These are phyloP conservation scores for Bruguiera parviflora DNA, from an alignment of 345 rosid species.

Conservation along the genomic window DNA sequence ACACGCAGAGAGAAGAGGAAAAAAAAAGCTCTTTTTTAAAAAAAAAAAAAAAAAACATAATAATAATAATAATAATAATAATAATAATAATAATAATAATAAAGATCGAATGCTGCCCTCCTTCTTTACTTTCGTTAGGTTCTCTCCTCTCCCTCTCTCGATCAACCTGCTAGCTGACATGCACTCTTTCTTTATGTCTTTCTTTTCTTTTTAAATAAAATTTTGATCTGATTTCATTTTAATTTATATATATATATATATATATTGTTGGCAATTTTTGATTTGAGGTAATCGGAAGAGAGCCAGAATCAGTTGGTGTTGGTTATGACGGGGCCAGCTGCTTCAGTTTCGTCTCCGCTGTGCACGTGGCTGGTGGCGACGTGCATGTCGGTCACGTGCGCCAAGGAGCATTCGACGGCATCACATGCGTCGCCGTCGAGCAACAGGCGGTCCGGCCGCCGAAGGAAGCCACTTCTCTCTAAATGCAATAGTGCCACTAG, in stretches of 20 bases:
- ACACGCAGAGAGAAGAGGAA: no score
- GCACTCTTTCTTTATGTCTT: background rate
- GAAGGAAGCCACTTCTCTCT: slow-evolving; percentile 33
- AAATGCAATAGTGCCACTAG: slow-evolving; percentile 20
- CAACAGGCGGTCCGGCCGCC: slow-evolving; percentile 19
- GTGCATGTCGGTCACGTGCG: slow-evolving; percentile 71
- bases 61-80: no score
- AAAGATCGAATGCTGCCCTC: slow-evolving; percentile 13
- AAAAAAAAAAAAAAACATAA: background rate
- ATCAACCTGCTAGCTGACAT: background rate
- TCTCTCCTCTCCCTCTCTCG: background rate
- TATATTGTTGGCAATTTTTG: no score
- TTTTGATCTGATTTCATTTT: background rate
- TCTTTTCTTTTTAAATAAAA: background rate
- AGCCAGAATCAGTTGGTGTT: background rate
- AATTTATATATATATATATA: background rate
- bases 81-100: background rate
- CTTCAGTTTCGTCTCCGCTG: slow-evolving; percentile 56
- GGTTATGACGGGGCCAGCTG: slow-evolving; percentile 19
- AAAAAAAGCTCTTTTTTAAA: no score
- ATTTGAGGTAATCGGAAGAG: background rate
- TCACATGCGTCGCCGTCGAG: slow-evolving; percentile 23
- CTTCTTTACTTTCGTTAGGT: background rate
- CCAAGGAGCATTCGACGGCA: slow-evolving; percentile 28
- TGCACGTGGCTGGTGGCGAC: slow-evolving; percentile 89